Evolutionary conservation across 305 asterid species (phyloP).

Genomic region (Fraxinus xanthoxyloides): DNA sequence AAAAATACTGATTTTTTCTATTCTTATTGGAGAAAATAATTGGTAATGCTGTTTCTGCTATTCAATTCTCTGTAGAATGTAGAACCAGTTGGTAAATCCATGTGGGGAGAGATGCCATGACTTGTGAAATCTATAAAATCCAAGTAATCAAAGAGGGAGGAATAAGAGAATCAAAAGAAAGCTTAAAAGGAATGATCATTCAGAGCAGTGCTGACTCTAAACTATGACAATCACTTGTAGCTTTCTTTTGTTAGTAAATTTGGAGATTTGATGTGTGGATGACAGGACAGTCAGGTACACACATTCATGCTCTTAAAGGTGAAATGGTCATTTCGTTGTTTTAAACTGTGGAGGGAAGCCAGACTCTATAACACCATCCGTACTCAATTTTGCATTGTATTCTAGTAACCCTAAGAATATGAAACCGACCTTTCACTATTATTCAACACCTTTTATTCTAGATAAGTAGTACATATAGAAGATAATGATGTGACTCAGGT

Average conservation of each 20-base stretch:
- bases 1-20: background rate
- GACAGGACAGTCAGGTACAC: background rate
- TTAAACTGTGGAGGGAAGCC: background rate
- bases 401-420: background rate
- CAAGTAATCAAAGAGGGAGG: background rate
- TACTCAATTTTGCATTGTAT: background rate
- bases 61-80: background rate
- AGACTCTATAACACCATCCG: background rate
- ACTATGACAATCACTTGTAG: background rate
- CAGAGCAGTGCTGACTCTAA: background rate
- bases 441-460: background rate
- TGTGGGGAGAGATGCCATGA: background rate
- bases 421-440: background rate
- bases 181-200: background rate
- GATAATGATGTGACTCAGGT: background rate
- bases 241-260: background rate
- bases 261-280: background rate
- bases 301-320: background rate
- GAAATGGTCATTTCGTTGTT: background rate
- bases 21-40: background rate
- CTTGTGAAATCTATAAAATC: background rate
- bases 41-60: background rate
- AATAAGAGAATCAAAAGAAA: background rate
- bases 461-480: slow-evolving; percentile 8
- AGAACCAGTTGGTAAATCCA: background rate